phyloP scores from a whole-genome alignment of 768 basidiomycete species.

The Naganishia vishniacii region DNA sequence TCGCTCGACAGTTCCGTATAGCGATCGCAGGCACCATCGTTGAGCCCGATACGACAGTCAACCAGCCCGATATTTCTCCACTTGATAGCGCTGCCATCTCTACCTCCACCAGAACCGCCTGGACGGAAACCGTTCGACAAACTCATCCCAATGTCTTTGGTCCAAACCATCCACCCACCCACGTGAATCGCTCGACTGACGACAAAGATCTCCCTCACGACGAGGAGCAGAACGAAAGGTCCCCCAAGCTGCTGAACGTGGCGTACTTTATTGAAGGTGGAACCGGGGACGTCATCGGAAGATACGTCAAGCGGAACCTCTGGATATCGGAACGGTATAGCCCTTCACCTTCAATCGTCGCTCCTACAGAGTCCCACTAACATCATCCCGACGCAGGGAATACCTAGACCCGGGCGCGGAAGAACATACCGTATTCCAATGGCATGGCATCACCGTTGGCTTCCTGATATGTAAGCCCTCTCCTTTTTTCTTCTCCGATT shows the following conservation, averaged over 20 bases:
- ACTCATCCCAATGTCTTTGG: background rate
- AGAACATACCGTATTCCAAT: conserved; percentile 36
- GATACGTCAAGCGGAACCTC: conserved; percentile 41
- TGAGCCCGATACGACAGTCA: conserved; percentile 22
- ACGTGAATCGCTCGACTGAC: conserved; percentile 10
- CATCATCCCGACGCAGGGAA: conserved; percentile 27
- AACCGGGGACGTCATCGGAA: conserved; percentile 32
- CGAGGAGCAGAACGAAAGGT: background rate
- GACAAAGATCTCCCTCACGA: conserved; percentile 25
- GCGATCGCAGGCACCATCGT: conserved; percentile 40
- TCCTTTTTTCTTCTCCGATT: background rate
- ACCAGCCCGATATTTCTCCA: conserved; percentile 26
- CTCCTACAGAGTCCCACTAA: background rate
- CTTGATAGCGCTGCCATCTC: background rate
- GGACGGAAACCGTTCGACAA: background rate
- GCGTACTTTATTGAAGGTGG: conserved; percentile 39
- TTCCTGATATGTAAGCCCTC: conserved; percentile 37
- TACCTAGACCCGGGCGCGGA: conserved; percentile 38
- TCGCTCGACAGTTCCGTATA: conserved; percentile 32
- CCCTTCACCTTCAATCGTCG: too few relatives aligned
- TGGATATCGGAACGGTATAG: conserved; percentile 46
- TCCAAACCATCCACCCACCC: background rate
- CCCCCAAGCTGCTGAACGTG: conserved; percentile 31
- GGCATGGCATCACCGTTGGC: conserved; percentile 38
- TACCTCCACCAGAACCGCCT: background rate